Percentiles rank a stretch among this genome's conserved stretches.
Conservation (phyloP, 441 rosid genomes). For the Eugenia klotzschiana region DNA sequence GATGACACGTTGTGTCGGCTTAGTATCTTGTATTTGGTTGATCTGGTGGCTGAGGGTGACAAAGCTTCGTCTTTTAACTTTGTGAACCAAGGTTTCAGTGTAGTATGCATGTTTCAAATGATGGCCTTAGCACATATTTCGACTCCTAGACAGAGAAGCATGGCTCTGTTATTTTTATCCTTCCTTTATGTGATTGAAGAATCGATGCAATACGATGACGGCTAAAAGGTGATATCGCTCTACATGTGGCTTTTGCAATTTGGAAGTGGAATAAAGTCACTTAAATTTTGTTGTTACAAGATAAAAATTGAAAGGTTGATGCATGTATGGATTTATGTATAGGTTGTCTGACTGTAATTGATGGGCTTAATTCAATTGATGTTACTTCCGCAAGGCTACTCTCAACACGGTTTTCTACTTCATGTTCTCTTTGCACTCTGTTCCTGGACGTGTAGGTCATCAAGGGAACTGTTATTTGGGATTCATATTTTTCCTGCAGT, state of each 20-base stretch:
- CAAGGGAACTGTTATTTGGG: background rate
- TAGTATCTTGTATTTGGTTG: background rate
- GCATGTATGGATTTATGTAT: background rate
- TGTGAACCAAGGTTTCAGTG: background rate
- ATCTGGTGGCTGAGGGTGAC: background rate
- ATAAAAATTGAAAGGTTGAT: background rate
- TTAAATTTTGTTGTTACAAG: background rate
- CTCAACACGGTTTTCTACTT: background rate
- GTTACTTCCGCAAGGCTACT: background rate
- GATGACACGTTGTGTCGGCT: background rate
- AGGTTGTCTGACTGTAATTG: background rate
- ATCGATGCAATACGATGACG: background rate
- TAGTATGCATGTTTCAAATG: background rate
- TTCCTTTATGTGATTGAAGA: background rate
- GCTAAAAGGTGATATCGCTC: background rate
- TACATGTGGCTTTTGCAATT: background rate
- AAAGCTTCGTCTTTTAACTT: background rate
- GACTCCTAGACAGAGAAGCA: background rate
- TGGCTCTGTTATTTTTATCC: background rate
- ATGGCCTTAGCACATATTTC: background rate
- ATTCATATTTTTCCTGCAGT: background rate
- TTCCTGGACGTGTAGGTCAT: background rate
- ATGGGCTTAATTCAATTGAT: background rate
- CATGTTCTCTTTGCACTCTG: background rate
- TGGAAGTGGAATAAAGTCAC: background rate